These are phyloP conservation scores for Penicillium lividum DNA, from an alignment of 495 filamentous ascomycete species.

Conservation along the genomic window DNA sequence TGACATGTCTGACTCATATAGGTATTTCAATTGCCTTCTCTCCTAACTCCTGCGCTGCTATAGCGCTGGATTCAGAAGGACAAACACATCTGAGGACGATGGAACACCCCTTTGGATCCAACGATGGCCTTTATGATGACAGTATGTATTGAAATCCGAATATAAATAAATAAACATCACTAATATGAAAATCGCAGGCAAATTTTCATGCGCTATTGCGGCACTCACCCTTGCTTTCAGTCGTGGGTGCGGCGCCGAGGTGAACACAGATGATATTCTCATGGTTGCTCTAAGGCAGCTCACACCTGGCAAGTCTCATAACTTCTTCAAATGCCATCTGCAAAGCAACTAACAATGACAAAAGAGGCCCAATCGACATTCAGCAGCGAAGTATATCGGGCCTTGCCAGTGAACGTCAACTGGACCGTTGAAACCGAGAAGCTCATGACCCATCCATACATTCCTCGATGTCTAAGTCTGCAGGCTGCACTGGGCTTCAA, in stretches of 20 bases:
- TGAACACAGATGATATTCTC: conserved; percentile 73
- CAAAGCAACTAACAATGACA: conserved; percentile 2
- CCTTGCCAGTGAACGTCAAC: conserved; percentile 67
- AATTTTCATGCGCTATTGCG: conserved; percentile 56
- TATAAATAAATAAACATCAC: neutral
- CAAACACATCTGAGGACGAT: conserved; percentile 63
- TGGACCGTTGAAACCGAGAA: conserved; percentile 70
- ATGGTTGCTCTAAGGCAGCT: conserved; percentile 57
- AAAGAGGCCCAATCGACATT: conserved; percentile 51
- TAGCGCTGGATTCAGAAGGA: conserved; percentile 64
- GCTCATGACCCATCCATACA: conserved; percentile 64
- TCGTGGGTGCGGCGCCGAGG: conserved; percentile 53
- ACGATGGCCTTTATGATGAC: conserved; percentile 41
- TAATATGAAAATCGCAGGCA: conserved; percentile 32
- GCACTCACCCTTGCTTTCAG: conserved; percentile 62
- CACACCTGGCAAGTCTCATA: conserved; percentile 47
- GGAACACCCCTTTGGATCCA: conserved; percentile 50
- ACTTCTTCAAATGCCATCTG: no score
- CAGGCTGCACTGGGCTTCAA: conserved; percentile 68
- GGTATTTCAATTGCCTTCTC: conserved; percentile 70
- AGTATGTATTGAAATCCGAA: conserved; percentile 27
- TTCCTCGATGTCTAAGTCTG: conserved; percentile 70
- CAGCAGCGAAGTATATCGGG: conserved; percentile 63
- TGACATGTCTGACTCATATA: conserved; percentile 23
- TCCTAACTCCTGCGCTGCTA: conserved; percentile 69